phyloP scores from a whole-genome alignment of 1,284 basidiomycete species.

The Trametes hirsuta region DNA sequence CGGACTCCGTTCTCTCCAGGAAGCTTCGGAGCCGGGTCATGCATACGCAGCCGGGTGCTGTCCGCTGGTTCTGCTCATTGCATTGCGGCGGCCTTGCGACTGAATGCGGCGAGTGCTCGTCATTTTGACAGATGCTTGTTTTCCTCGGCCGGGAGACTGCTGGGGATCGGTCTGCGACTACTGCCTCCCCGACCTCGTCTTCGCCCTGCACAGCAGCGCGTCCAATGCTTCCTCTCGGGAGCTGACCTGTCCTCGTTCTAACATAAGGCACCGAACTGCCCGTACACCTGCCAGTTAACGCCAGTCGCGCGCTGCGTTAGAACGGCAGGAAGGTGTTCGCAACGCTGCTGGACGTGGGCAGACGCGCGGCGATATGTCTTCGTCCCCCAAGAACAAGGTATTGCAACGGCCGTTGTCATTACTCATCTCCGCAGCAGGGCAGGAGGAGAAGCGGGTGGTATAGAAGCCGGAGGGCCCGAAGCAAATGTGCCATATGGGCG shows the following conservation, averaged over 20 bases:
- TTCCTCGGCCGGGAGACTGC: background rate
- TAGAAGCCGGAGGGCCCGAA: conserved; percentile 38
- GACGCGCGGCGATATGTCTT: conserved; percentile 6
- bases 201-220: conserved; percentile 9
- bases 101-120: conserved; percentile 14
- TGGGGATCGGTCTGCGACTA: background rate
- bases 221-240: background rate
- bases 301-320: conserved; percentile 11
- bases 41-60: conserved; percentile 21
- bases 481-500: conserved; percentile 39
- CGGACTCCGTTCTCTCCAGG: background rate
- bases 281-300: conserved; percentile 7
- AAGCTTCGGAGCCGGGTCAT: conserved; percentile 25
- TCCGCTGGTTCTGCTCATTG: conserved; percentile 5
- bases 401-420: conserved; percentile 21
- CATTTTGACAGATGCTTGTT: conserved; percentile 13
- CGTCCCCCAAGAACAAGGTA: conserved; percentile 8
- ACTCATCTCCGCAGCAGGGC: conserved; percentile 31
- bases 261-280: conserved; percentile 7
- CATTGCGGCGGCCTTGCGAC: conserved; percentile 15
- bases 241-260: conserved; percentile 1
- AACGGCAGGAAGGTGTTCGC: conserved; percentile 5
- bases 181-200: background rate
- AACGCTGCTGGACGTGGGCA: conserved; percentile 9
- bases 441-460: conserved; percentile 26